Evolutionary conservation across 805 yeast genomes (phyloP), one percentile per base, ranked within the genome.

Genomic region (Yarrowia bubula): DNA sequence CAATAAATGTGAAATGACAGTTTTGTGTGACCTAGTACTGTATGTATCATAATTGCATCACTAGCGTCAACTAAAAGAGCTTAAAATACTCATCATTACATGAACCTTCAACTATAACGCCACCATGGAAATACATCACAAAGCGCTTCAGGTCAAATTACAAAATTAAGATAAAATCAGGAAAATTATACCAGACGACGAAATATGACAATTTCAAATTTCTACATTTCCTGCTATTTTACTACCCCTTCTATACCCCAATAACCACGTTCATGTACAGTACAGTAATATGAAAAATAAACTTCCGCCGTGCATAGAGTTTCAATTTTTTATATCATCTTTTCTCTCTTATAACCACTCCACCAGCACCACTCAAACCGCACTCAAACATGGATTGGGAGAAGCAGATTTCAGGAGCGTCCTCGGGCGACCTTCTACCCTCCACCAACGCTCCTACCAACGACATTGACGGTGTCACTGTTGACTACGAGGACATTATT

Each of bases 381-480:
- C 31, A 33, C 55, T 2, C 14, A 17, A 18, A 18, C 4, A 55
- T 55, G 61, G 33, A 41, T 38, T 55, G 61, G 61, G 61, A 55
- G 17, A 35, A 18, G 3, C 47, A 55, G 28, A 55, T 55, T 55
- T 55, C 61, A 10, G 31, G 31, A 2, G 13, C 37, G 8, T 2
- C 47, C 2, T 15, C 61, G 10, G 28, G n/a, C 47, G 8, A 22
- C 28, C 61, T 55, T 13, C 47, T 55, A 10, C 38, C 46, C 7
- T 39, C 61, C 13, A 55, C 61, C 0, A 47, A 55, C 22, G 47
- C 61, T 15, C 47, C 39, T 13, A 39, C 15, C 47, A 28, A 32
- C 15, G 38, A 55, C 8, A 18, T 43, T n/a, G 64, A 58, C 35
- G 64, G 64, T 8, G 64, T 58, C 7, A 33, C 64, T 4, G 39